Evolutionary conservation across 805 yeast species (phyloP), one percentile per base, ranked within the genome.

Genomic region (Saccharomycopsis selenospora): DNA sequence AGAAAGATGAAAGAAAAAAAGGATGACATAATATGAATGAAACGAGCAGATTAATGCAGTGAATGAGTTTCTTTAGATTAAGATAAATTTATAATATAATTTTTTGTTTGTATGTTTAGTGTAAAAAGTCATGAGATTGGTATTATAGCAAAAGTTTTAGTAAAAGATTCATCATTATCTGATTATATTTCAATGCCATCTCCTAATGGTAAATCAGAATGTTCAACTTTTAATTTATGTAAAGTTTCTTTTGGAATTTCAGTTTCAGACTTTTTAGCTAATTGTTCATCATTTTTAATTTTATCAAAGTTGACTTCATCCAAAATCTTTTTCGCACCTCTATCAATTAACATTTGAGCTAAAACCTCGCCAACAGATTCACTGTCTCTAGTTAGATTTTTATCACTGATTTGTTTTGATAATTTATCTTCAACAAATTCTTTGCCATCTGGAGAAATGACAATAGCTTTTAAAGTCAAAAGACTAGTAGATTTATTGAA

Each of bases 291-390:
- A 11, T 33, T 29, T 38, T 64, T 60, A 56, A 85, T 76, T 62
- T 76, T 79, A 47, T 79, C 81, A 57, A 80, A 79, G 60, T 88
- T 85, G 56, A 91, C 86, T 55, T 72, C 79, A 57, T 88, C 93
- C 56, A 91, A 73, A 44, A 91, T 91, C 48, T 68, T 69, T 63
- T 83, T 86, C 11, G 95, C 98, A 40, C 99, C 99, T 52, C 75
- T 73, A 14, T 70, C 75, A 40, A 82, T 74, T 68, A 91, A 72
- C 56, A 66, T 68, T 36, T 72, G 69, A 18, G 95, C 97, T 54
- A 93, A 69, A 40, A 70, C 67, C 43, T 69, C 68, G 48, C 99
- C 99, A 40, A 85, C 75, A 26, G 63, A 64, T 53, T 75, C 82
- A 17, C 96, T 84, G 54, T 88, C 95, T 42, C 62, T 64, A 10